A percentile compares a stretch with the other conserved stretches of the same genome.
phyloP scores from a whole-genome alignment of 2,329 filamentous ascomycete genomes.

The Cladosporium sp. region DNA sequence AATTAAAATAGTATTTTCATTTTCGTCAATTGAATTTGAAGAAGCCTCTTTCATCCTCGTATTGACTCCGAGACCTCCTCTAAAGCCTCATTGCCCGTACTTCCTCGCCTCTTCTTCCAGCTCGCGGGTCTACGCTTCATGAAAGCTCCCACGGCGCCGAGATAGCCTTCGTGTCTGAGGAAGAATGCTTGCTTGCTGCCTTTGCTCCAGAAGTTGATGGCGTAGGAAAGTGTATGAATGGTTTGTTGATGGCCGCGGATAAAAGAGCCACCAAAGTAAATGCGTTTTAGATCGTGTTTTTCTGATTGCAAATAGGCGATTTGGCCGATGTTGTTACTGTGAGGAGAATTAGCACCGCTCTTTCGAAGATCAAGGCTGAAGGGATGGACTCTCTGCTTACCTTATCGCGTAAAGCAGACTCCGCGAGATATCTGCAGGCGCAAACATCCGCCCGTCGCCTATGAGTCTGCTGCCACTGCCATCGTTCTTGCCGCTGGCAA shows the following conservation, averaged over 20 bases:
- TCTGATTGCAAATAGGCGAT: constrained; percentile 97
- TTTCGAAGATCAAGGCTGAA: neutral
- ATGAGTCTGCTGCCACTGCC: constrained; percentile 30
- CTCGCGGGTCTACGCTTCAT: constrained; percentile 84
- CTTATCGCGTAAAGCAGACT: constrained; percentile 88
- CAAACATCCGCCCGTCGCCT: constrained; percentile 56
- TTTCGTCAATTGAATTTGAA: too few species aligned
- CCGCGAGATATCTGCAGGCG: constrained; percentile 78
- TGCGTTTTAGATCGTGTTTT: constrained; percentile 83
- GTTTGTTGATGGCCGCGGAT: constrained; percentile 95
- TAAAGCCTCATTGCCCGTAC: neutral
- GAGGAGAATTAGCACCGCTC: neutral
- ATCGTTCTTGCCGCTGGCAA: constrained; percentile 24
- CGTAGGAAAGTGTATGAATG: constrained; percentile 95
- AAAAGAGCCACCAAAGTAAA: constrained; percentile 97
- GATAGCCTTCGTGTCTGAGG: constrained; percentile 88
- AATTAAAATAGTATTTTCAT: too few species aligned
- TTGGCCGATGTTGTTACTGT: constrained; percentile 93
- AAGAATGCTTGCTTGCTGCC: constrained; percentile 95
- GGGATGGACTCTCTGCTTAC: constrained; percentile 31
- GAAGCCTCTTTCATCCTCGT: neutral
- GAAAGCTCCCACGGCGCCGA: constrained; percentile 91
- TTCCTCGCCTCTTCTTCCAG: constrained; percentile 67
- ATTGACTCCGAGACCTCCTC: neutral
- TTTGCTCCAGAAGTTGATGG: constrained; percentile 96